These are phyloP conservation scores for Neofusicoccum ribis DNA, from an alignment of 2,329 filamentous ascomycete species.

Conservation along the genomic window DNA sequence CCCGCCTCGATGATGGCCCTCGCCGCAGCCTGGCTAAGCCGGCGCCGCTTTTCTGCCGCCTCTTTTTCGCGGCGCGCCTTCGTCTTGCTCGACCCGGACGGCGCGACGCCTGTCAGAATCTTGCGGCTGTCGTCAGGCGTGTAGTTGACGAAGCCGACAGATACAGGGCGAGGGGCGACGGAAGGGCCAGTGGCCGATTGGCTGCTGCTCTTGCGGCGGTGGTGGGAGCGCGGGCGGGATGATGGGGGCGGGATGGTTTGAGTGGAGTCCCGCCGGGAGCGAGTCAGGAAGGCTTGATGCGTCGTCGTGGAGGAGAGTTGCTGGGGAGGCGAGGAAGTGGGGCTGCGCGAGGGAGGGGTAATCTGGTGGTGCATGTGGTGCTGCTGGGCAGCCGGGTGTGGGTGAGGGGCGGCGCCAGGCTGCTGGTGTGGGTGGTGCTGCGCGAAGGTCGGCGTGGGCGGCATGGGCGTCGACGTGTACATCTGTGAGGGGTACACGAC, in stretches of 20 bases:
- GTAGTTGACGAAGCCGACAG: slow-evolving; percentile 80
- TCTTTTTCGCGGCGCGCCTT: slow-evolving; percentile 91
- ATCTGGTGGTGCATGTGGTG: slow-evolving; percentile 4
- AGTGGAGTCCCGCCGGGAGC: slow-evolving; percentile 6
- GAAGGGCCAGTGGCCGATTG: slow-evolving; percentile 22
- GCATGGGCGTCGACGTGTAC: slow-evolving; percentile 9
- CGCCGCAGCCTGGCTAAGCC: slow-evolving; percentile 67
- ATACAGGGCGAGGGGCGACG: slow-evolving; percentile 44
- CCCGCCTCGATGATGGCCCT: slow-evolving; percentile 70
- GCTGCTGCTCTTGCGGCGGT: slow-evolving; percentile 15
- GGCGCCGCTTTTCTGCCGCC: slow-evolving; percentile 71
- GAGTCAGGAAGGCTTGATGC: background rate
- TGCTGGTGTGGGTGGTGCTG: background rate
- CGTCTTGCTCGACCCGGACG: slow-evolving; percentile 88
- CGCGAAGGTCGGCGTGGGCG: background rate
- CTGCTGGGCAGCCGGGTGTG: background rate
- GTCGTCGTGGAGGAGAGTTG: background rate
- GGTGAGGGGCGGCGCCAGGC: background rate
- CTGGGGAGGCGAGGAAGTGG: slow-evolving; percentile 6
- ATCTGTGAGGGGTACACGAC: slow-evolving; percentile 18
- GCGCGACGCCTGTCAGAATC: slow-evolving; percentile 87
- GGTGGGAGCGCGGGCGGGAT: slow-evolving; percentile 8
- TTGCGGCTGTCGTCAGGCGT: slow-evolving; percentile 76
- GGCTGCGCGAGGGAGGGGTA: slow-evolving; percentile 17
- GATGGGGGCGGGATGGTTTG: background rate